A percentile compares a stretch with the other conserved stretches of the same genome.
Evolutionary conservation across 2,329 filamentous ascomycete species (phyloP).

Genomic region (Blumeria graminis): DNA sequence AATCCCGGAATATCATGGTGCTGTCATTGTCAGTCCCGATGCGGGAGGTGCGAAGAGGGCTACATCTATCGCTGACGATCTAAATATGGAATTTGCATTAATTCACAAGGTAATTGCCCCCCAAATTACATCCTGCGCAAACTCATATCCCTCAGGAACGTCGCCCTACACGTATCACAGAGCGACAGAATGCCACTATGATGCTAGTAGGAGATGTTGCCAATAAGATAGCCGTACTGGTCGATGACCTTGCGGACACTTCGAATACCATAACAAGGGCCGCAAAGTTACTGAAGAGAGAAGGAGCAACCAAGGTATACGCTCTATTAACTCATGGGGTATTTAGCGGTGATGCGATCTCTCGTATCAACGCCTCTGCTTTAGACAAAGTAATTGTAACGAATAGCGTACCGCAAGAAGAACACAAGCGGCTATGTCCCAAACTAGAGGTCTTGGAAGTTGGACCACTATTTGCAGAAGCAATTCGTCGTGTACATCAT

Average conservation of each 20-base stretch:
- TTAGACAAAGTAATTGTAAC: conserved; percentile 89
- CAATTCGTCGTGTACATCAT: conserved; percentile 87
- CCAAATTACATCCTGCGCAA: conserved; percentile 13
- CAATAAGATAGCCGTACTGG: conserved; percentile 61
- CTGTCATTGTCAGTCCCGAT: conserved; percentile 87
- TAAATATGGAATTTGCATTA: conserved; percentile 86
- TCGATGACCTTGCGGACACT: conserved; percentile 88
- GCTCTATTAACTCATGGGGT: conserved; percentile 88
- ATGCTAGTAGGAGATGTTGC: conserved; percentile 79
- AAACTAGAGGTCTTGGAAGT: conserved; percentile 88
- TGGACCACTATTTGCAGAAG: conserved; percentile 78
- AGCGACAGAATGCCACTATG: conserved; percentile 82
- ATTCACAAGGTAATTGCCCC: conserved; percentile 66
- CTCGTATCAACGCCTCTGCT: conserved; percentile 76
- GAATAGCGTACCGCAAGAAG: conserved; percentile 76
- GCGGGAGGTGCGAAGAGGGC: conserved; percentile 91
- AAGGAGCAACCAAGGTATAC: conserved; percentile 77
- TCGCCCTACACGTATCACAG: conserved; percentile 64
- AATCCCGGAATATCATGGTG: conserved; percentile 56
- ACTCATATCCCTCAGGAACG: conserved; percentile 39
- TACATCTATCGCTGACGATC: conserved; percentile 76
- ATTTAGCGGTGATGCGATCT: conserved; percentile 82
- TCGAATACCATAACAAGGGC: conserved; percentile 93
- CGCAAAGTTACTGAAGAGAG: conserved; percentile 87
- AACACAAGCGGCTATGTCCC: conserved; percentile 52